Evolutionary conservation across 2,329 filamentous ascomycete genomes (phyloP).

Genomic region (Lachnellula cervina): DNA sequence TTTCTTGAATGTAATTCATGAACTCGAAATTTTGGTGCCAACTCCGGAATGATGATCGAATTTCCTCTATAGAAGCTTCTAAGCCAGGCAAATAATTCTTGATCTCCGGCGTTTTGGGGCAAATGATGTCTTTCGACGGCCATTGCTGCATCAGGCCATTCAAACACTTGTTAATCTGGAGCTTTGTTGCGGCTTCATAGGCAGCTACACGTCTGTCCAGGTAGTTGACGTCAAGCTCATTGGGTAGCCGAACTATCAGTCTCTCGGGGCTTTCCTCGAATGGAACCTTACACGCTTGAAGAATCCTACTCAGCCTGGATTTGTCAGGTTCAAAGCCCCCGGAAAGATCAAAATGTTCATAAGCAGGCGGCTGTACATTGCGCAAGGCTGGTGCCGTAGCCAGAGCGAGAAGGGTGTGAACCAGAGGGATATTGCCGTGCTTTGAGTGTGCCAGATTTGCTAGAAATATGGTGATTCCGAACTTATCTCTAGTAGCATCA

Average conservation of each 20-base stretch:
- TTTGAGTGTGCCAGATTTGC: conserved; percentile 24
- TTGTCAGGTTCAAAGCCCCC: conserved; percentile 6
- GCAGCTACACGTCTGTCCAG: conserved; percentile 1
- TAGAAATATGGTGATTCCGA: conserved; percentile 28
- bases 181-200: conserved; percentile 3
- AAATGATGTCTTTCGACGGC: conserved; percentile 1
- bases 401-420: conserved; percentile 32
- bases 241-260: not conserved
- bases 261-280: conserved; percentile 9
- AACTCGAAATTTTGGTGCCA: conserved; percentile 12
- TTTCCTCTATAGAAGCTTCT: not conserved
- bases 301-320: not conserved
- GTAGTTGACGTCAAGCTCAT: not conserved
- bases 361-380: not conserved
- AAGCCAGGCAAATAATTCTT: conserved; percentile 6
- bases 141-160: conserved; percentile 2
- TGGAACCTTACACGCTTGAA: not conserved
- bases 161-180: conserved; percentile 1
- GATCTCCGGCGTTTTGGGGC: not conserved
- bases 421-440: conserved; percentile 17
- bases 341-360: conserved; percentile 5
- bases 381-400: conserved; percentile 22
- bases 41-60: not conserved
- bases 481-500: conserved; percentile 16
- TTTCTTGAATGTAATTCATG: conserved; percentile 4